These are phyloP conservation scores for Ophiostoma pallidulum DNA, from an alignment of 2,329 filamentous ascomycete species.

Conservation along the genomic window DNA sequence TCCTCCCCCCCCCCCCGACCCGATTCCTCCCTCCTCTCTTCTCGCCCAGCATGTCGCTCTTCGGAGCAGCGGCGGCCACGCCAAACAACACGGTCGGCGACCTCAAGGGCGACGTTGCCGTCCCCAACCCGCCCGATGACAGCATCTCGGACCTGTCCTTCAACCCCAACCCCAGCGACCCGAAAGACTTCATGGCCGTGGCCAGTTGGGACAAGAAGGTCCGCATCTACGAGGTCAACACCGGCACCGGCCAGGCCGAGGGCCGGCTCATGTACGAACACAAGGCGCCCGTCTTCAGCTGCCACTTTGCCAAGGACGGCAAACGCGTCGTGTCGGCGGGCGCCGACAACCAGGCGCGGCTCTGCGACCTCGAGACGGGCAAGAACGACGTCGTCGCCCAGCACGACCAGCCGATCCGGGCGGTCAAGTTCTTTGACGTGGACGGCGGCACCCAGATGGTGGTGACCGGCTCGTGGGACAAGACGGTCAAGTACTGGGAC, in stretches of 20 bases:
- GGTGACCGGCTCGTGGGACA: conserved; percentile 88
- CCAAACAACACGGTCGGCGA: conserved; percentile 73
- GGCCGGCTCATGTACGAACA: conserved; percentile 83
- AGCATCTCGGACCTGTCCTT: conserved; percentile 83
- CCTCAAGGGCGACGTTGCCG: conserved; percentile 75
- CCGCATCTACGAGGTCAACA: conserved; percentile 85
- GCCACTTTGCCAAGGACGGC: conserved; percentile 92
- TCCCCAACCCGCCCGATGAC: conserved; percentile 74
- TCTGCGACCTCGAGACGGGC: conserved; percentile 68
- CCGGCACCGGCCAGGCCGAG: conserved; percentile 60
- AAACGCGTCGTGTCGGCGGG: conserved; percentile 79
- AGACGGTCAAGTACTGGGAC: conserved; percentile 86
- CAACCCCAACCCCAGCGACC: conserved; percentile 36
- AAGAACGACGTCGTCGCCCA: conserved; percentile 66
- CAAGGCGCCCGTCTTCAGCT: conserved; percentile 72
- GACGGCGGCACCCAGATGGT: conserved; percentile 67
- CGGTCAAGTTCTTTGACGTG: conserved; percentile 67
- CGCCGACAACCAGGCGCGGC: conserved; percentile 81
- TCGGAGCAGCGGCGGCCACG: conserved; percentile 34
- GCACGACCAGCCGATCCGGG: conserved; percentile 75
- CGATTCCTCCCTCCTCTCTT: background rate
- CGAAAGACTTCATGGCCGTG: conserved; percentile 73
- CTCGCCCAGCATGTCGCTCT: conserved; percentile 47
- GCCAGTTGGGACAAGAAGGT: conserved; percentile 98
- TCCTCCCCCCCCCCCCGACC: background rate